Base-by-base conservation (phyloP, 768 basidiomycete genomes). In the Kwoniella dendrophila region DNA sequence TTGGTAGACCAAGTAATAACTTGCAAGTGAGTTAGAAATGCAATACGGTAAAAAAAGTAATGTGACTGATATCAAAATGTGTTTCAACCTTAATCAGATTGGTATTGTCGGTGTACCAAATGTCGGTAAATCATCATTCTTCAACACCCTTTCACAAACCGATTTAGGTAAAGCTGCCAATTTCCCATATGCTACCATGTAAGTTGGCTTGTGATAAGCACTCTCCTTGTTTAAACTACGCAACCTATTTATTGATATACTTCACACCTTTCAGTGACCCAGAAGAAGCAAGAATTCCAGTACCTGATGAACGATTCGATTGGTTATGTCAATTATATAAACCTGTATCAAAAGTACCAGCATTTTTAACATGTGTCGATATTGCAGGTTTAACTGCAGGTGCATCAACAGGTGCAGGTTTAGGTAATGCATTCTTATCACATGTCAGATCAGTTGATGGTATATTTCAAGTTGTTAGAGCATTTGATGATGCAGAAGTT, bases 401-500 rank as follows among this genome's bases (percentile, higher is more conserved):
- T 61, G 96, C 96, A 1, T 97, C 95, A 11, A 97, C 94, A 32
- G 96, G 96, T 69, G 96, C 92, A 47, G 96, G 96, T 75, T 87
- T 99, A 40, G 96, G 96, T 41, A 99, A 99, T 78, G 86, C 93
- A 27, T 99, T 99, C 84, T 82, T 99, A 78, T 94, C 93, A 11
- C 92, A 98, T 78, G 94, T 99, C 43, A 89, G 96, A 59, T 91
- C 96, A 10, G 95, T 98, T 63, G 96, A 99, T 77, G 96, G 96
- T 72, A 99, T 99, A 74, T 99, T 98, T 84, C 96, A 98, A 78
- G 88, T 97, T 65, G 87, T 98, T 59, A 90, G 96, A 64, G 93
- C 95, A 4, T 99, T 99, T 77, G 96, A 98, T 74, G 96, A 99
- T 73, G 89, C 93, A n/a, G 96, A 99, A 72, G 93, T 99, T 77